Evolutionary conservation across 2,329 filamentous ascomycete genomes (phyloP), one percentile per base, ranked within the genome.

Genomic region (Cadophora malorum): DNA sequence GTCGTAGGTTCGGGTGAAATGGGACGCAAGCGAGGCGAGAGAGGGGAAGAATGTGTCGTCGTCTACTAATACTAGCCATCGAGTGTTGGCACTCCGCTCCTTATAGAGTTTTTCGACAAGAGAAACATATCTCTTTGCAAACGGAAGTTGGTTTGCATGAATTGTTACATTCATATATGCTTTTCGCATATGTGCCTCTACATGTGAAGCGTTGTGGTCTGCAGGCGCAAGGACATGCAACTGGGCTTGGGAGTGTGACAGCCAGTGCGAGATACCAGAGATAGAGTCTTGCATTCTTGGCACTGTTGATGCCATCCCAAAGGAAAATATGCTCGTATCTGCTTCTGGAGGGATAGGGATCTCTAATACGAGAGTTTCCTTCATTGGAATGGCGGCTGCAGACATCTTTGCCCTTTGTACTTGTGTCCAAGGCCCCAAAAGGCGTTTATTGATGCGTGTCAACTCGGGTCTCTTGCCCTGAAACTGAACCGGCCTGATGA

Each of bases 21-120:
- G 60, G n/a, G 23, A 63, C 7, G 60, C 60, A 52, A 63, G 60
- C 7, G 41, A 33, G n/a, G 60, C 25, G 19, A 63, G 41, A 50
- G 23, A 63, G 10, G 60, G 60, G 45, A 63, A 63, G 60, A 63
- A 63, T 12, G 60, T 63, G n/a, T 63, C 60, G 25, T 63, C 60
- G 14, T 63, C 60, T 49, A 41, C 45, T 33, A 63, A 19, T 28
- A 63, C 60, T 14, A 63, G 60, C 60, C 60, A 63, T 8, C 25
- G 60, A 21, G 60, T 63, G n/a, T 63, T 35, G 10, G 60, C 6
- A 63, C 60, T 38, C 52, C 60, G 60, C 31, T 63, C 60, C 21
- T 63, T 41, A n/a, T 63, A 63, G 3, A 63, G 31, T 38, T 63
- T 63, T 23, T 63, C 28, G n/a, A 63, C 52, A n/a, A 63, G 19